Percentiles rank a stretch among this genome's conserved stretches.
phyloP scores from a whole-genome alignment of 805 yeast genomes.

The Jamesozyma spencerorum region DNA sequence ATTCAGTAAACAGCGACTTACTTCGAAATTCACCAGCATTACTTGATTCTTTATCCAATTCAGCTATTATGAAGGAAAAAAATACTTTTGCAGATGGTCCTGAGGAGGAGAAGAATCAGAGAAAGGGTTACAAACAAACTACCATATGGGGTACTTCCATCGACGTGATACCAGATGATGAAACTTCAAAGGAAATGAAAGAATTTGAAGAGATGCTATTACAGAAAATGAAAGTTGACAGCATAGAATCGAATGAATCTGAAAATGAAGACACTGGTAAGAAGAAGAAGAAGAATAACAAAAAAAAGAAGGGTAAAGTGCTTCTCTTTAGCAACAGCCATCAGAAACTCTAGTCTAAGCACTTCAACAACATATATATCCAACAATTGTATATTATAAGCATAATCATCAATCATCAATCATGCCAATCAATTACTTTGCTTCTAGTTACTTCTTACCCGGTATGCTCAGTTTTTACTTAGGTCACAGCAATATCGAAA shows the following conservation, averaged over 20 bases:
- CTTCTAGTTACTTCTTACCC: too few species aligned
- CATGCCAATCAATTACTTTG: too few species aligned
- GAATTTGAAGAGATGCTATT: conserved; percentile 44
- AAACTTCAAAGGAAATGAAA: conserved; percentile 35
- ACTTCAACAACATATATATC: too few species aligned
- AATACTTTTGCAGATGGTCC: not conserved
- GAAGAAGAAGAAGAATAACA: conserved; percentile 30
- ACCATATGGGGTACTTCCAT: conserved; percentile 72
- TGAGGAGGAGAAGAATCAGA: not conserved
- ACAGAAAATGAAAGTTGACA: conserved; percentile 39
- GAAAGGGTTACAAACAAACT: conserved; percentile 30
- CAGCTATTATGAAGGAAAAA: conserved; percentile 1
- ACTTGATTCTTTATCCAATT: conserved; percentile 26
- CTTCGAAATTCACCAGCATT: conserved; percentile 16
- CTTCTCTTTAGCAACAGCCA: conserved; percentile 18
- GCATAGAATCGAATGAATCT: not conserved
- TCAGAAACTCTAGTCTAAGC: not conserved
- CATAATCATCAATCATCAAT: too few species aligned
- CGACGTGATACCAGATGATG: conserved; percentile 26
- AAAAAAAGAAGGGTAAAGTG: conserved; percentile 37
- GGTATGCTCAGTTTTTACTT: too few species aligned
- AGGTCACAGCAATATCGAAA: too few species aligned
- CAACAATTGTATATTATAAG: too few species aligned
- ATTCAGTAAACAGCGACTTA: conserved; percentile 23
- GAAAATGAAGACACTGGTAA: not conserved